These are phyloP conservation scores for Prunella vulgaris DNA, from an alignment of 257 asterid genomes.

Conservation along the genomic window DNA sequence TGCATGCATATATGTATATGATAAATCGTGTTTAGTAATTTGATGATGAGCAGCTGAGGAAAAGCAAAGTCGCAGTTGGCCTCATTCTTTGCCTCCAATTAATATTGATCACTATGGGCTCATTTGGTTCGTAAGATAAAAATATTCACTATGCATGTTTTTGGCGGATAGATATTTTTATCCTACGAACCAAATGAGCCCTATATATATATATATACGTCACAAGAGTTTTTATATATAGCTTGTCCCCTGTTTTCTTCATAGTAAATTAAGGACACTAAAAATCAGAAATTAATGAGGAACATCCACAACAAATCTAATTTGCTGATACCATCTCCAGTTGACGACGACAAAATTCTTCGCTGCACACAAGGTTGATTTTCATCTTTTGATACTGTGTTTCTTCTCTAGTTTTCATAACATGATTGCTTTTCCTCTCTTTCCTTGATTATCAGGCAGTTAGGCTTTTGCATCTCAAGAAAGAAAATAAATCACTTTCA, in stretches of 20 bases:
- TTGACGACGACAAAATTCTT: neutral
- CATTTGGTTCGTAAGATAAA: no score
- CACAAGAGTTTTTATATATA: neutral
- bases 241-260: neutral
- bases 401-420: neutral
- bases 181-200: no score
- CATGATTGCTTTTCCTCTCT: neutral
- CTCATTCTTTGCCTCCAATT: neutral
- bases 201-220: no score
- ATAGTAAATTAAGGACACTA: no score
- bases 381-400: neutral
- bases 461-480: no score
- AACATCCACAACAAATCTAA: slow-evolving; percentile 8
- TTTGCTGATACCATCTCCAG: no score
- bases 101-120: neutral
- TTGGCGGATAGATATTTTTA: no score
- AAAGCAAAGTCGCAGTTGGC: slow-evolving; percentile 11
- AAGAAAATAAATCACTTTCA: no score
- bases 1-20: neutral
- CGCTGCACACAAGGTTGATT: slow-evolving; percentile 39
- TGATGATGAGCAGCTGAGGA: neutral
- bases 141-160: no score
- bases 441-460: no score
- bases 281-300: slow-evolving; percentile 25
- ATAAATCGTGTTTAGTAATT: neutral